Evolutionary conservation across 495 filamentous ascomycete genomes (phyloP).

Genomic region (Tuber magnatum): DNA sequence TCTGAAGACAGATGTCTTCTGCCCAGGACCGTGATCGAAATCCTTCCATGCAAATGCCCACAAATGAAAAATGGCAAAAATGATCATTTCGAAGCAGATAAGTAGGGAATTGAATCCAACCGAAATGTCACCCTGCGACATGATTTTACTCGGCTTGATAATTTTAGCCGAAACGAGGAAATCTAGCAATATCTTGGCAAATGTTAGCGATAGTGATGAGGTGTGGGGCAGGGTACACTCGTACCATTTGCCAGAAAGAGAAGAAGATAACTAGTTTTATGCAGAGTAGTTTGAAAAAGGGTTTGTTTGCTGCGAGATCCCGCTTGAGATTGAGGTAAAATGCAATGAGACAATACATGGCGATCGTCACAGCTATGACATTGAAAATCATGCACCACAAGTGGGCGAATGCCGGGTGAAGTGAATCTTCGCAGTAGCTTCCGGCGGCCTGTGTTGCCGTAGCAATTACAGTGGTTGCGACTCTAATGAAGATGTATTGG

Average conservation of each 20-base stretch:
- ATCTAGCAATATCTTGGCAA: conserved; percentile 55
- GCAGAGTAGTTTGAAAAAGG: conserved; percentile 75
- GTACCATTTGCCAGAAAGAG: conserved; percentile 75
- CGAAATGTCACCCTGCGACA: conserved; percentile 68
- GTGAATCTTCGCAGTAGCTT: conserved; percentile 69
- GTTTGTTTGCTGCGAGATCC: conserved; percentile 61
- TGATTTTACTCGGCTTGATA: conserved; percentile 54
- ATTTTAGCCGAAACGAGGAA: conserved; percentile 58
- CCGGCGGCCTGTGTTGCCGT: conserved; percentile 62
- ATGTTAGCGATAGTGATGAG: conserved; percentile 6
- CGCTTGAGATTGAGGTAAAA: conserved; percentile 72
- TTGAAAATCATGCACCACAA: conserved; percentile 76
- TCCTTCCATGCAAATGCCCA: conserved; percentile 74
- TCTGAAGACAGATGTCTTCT: conserved; percentile 50
- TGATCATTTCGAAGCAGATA: conserved; percentile 80
- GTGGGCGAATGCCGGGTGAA: conserved; percentile 70
- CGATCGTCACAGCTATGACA: conserved; percentile 65
- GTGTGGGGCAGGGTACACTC: conserved; percentile 40
- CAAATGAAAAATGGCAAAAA: conserved; percentile 70
- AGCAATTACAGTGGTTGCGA: conserved; percentile 74
- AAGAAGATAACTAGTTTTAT: conserved; percentile 95
- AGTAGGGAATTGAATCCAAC: conserved; percentile 72
- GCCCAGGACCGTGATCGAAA: conserved; percentile 50
- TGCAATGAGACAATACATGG: conserved; percentile 88
- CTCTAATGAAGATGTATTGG: conserved; percentile 82